Base-by-base conservation (phyloP, 2,329 filamentous ascomycete genomes). In the Mycosphaerella arachidis region DNA sequence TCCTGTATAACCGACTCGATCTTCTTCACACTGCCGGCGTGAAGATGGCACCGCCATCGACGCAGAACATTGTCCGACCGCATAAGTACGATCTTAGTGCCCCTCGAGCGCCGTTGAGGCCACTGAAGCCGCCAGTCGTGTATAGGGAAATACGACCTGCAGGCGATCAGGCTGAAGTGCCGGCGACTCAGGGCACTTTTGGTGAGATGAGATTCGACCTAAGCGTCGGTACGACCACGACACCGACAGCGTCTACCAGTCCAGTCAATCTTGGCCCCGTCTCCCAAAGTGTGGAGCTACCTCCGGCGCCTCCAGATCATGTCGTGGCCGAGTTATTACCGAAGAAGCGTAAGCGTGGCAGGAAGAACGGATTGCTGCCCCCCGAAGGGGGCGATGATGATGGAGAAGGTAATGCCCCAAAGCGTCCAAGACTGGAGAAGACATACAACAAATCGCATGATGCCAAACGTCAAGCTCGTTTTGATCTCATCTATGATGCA, bases 1-100 rank as follows among this genome's bases (percentile, higher is more conserved):
- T 93, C 66, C 80, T 84, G 33, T 77, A 92, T 31, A 81, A 81
- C 53, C 58, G 64, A n/a, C 63, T 62, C 29, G 67, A 71, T 51
- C 60, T 69, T 31, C 62, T 71, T 40, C 57, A 57, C 12, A 63
- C 64, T 13, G 60, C 63, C 31, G 59, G 59, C 18, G 64, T 67
- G 24, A 48, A 64, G 57, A 65, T 66, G 63, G 57, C 66, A 10
- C 65, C 65, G 8, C 54, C 54, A 5, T 20, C 30, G 2, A 13
- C 43, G 18, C 31, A 31, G 13, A 48, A 56, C 10, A 20, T 35
- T 18, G 10, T 48, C 4, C 24, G 43, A 31, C 43, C 54, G 7
- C 18, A 56, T n/a, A 56, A 30, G 30, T 56, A 31, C 45, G 54
- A 56, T 35, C 40, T 30, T 10, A 20, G n/a, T 30, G 46, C n/a